Evolutionary conservation across 139 green algal species (phyloP).

Genomic region (Closterium sp.): DNA sequence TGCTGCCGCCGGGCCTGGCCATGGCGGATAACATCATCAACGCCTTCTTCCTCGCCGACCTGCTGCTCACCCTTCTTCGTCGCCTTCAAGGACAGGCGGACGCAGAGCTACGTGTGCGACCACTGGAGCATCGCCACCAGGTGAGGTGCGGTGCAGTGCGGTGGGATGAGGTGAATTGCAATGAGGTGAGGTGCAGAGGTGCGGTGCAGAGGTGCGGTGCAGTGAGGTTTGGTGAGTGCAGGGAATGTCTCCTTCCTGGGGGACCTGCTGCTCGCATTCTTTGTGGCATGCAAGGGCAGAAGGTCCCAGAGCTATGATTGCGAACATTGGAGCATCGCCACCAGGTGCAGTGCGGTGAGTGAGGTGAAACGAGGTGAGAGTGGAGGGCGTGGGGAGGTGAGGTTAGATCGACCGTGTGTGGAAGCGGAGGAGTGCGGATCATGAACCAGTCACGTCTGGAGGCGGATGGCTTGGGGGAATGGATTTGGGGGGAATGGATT

Average conservation of each 20-base stretch:
- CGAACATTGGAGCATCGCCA: slow-evolving; percentile 18
- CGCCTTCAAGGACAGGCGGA: slow-evolving; percentile 16
- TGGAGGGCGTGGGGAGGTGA: too few relatives aligned
- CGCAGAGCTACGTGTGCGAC: slow-evolving; percentile 15
- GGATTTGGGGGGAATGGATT: too few relatives aligned
- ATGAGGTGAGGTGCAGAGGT: too few relatives aligned
- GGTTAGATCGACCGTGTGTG: too few relatives aligned
- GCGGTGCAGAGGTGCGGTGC: too few relatives aligned
- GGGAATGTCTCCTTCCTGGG: not conserved
- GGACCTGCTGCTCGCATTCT: slow-evolving; percentile 18
- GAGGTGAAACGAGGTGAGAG: too few relatives aligned
- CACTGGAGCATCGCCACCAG: slow-evolving; percentile 13
- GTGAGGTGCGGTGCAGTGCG: too few relatives aligned
- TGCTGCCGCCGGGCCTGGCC: not conserved
- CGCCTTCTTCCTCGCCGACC: slow-evolving; percentile 26
- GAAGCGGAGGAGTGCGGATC: too few relatives aligned
- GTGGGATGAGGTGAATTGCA: too few relatives aligned
- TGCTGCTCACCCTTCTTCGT: slow-evolving; percentile 20
- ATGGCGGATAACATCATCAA: slow-evolving; percentile 17
- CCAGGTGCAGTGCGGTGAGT: not conserved
- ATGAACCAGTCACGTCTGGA: too few relatives aligned
- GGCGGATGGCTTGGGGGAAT: too few relatives aligned
- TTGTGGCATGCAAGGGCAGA: not conserved
- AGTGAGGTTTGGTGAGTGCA: too few relatives aligned
- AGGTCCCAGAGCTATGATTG: not conserved